Evolutionary conservation across 306 rosid species (phyloP), one percentile per base, ranked within the genome.

Genomic region (Ceratonia siliqua): DNA sequence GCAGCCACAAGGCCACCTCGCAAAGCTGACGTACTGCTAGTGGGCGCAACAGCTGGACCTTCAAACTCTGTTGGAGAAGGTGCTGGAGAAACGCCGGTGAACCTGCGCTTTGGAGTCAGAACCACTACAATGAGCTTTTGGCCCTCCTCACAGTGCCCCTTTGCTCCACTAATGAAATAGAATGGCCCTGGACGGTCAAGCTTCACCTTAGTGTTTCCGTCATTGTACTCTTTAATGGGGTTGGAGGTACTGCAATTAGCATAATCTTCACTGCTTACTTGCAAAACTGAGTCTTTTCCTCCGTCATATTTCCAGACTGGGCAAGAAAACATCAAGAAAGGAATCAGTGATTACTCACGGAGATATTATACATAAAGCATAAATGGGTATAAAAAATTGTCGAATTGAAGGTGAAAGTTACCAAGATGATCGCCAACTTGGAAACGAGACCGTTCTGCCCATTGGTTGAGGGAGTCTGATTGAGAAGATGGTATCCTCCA

Each of bases 401-500:
- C 28, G 24, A 38, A 33, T 21, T 55, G 62, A 11, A 52, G 24
- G 17, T 32, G 32, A 0, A 56, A 30, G 0, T 68, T 83, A 91
- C 96, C 93, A 20, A 91, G 97, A 70, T 81, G 20, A 50, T 94
- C 96, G 25, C 89, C 94, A 6, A 86, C 56, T 27, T 74, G 83
- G 75, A 94, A 94, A 2, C 97, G 94, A 55, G 77, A 63, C 35
- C 12, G 75, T 79, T 73, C 86, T 2, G 98, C 97, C 96, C 98
- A 94, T 79, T 86, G 78, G 65, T 88, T 89, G 78, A 94, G 98
- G 2, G 96, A 84, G 0, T 86, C 77, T 6, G 88, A 42, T 72
- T 88, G 81, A 13, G 97, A 89, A n/a, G 97, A 75, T 2, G 98
- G 96, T 82, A 91, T 36, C 80, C 80, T 80, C 98, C 98, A 94